Base-by-base conservation (phyloP, 495 filamentous ascomycete genomes). In the Talaromyces borbonicus region DNA sequence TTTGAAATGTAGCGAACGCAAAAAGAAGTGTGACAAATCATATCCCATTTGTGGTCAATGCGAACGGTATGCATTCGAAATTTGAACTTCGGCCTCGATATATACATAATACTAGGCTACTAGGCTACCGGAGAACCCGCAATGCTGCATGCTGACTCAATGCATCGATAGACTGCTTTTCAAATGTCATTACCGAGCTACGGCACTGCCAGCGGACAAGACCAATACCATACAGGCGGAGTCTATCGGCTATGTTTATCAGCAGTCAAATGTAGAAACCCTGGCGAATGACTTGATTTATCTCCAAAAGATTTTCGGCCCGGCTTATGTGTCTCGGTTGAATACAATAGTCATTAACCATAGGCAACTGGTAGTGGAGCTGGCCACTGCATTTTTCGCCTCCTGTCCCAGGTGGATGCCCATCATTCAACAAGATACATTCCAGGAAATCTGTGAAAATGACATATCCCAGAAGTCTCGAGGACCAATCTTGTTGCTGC, bases 371-470 rank as follows among this genome's bases (percentile, higher is more conserved):
- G n/a, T 44, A 20, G 5, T 18, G 15, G 26, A 31, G 14, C 26
- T 32, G 15, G 26, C 41, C 2, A 26, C 20, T 31, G 24, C 18
- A 3, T 44, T 44, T 22, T 29, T 44, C 14, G 20, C 41, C 5
- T 44, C 41, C 9, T 44, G 41, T 22, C 41, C 20, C 16, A 32
- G 26, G 29, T 44, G 41, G 41, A 22, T 44, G 41, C 41, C 25
- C 12, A 31, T 44, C 41, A n/a, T 44, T 30, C 8, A 32, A 12
- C 26, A 30, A 31, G 41, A 44, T 9, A 44, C 29, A n/a, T 44
- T 44, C 29, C 24, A 22, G 15, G 19, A 19, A 2, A 20, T 32
- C 1, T 19, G 25, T 7, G 16, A 22, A 8, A 19, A 30, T 19
- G 41, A 44, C 11, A 30, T 32, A n/a, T 19, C 23, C 12, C 22